Conservation (phyloP, 352 stramenopile genomes). For the Phytophthora brassicae region DNA sequence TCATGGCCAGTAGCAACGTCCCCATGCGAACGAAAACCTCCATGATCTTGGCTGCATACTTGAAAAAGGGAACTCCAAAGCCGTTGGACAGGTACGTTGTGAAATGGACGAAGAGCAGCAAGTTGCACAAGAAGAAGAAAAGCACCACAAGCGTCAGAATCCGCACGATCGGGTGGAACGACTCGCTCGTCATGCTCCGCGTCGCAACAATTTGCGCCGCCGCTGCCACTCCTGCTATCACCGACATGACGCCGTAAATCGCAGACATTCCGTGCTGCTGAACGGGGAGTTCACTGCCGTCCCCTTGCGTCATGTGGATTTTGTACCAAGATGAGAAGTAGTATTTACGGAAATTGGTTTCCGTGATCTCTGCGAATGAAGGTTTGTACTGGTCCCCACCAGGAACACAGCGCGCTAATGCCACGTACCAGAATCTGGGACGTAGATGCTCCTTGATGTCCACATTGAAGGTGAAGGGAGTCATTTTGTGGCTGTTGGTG, state of each 20-base stretch:
- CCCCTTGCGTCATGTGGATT: conserved; percentile 73
- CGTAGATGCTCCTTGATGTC: conserved; percentile 67
- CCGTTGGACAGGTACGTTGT: conserved; percentile 61
- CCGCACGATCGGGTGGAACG: conserved; percentile 79
- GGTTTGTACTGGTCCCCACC: conserved; percentile 63
- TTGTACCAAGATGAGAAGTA: conserved; percentile 82
- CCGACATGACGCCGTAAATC: conserved; percentile 55
- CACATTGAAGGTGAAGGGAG: conserved; percentile 62
- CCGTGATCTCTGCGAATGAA: conserved; percentile 67
- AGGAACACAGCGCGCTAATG: conserved; percentile 67
- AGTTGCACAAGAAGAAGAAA: conserved; percentile 66
- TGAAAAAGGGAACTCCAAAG: conserved; percentile 66
- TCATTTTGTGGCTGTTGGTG: conserved; percentile 40
- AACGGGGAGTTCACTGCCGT: conserved; percentile 67
- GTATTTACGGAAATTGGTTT: conserved; percentile 70
- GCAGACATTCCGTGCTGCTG: conserved; percentile 59
- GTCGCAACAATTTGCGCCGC: conserved; percentile 50
- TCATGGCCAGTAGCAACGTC: conserved; percentile 70
- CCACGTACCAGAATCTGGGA: conserved; percentile 73
- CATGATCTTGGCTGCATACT: conserved; percentile 69
- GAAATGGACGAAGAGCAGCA: conserved; percentile 63
- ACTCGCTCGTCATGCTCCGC: conserved; percentile 54
- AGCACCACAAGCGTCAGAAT: conserved; percentile 66
- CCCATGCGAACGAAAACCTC: conserved; percentile 73
- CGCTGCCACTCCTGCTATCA: conserved; percentile 38